Conservation (phyloP, 345 rosid genomes). For the Crucihimalaya himalaica region DNA sequence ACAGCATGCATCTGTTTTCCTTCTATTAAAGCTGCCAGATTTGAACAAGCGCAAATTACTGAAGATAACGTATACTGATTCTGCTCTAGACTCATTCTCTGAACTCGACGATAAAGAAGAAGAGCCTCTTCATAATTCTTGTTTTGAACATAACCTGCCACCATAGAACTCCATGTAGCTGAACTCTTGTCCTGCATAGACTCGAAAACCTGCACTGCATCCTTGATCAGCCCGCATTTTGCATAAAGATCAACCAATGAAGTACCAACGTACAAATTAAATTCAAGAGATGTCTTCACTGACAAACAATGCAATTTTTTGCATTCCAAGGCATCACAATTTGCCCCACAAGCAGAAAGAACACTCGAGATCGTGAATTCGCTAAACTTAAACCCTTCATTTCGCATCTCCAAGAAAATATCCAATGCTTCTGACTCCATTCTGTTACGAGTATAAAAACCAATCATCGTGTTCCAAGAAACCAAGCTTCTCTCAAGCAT, state of each 20-base stretch:
- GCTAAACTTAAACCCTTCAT: conserved; percentile 45
- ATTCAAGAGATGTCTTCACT: conserved; percentile 51
- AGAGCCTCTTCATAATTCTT: conserved; percentile 74
- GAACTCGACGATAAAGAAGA: conserved; percentile 47
- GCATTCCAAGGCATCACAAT: conserved; percentile 48
- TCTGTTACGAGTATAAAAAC: conserved; percentile 46
- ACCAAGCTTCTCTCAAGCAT: conserved; percentile 66
- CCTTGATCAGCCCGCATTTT: conserved; percentile 58
- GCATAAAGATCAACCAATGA: conserved; percentile 85
- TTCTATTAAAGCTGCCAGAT: conserved; percentile 63
- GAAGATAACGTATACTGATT: conserved; percentile 69
- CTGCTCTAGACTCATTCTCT: conserved; percentile 46
- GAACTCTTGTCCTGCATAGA: conserved; percentile 61
- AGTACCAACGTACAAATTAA: conserved; percentile 62
- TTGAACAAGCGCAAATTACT: conserved; percentile 71
- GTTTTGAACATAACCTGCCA: conserved; percentile 71
- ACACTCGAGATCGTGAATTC: conserved; percentile 78
- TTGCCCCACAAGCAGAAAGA: conserved; percentile 63
- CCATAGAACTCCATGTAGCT: conserved; percentile 91
- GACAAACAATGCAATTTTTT: conserved; percentile 67
- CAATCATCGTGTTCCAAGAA: conserved; percentile 80
- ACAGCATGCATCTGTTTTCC: conserved; percentile 76
- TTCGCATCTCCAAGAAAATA: conserved; percentile 56
- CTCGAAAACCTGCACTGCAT: conserved; percentile 57
- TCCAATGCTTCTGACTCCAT: conserved; percentile 47